Base-by-base conservation (phyloP, 108 stramenopile genomes). In the Pseudonitzschia delicatissima region DNA sequence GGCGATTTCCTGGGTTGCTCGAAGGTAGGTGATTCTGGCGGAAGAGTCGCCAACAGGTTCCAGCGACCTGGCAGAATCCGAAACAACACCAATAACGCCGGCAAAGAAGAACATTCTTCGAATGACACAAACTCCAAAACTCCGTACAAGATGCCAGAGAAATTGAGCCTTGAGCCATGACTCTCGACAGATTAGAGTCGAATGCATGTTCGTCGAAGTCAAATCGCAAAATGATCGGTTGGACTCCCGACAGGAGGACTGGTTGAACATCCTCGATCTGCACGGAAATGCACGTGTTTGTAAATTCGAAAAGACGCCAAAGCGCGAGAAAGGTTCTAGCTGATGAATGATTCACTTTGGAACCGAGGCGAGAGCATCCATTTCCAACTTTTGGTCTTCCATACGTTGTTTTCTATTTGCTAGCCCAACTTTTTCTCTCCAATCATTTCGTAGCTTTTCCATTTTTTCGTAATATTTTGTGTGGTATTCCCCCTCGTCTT, bases 211-310 rank as follows among this genome's bases (percentile, higher is more conserved):
- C 34, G 83, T 87, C 0, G 93, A 94, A 63, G 93, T 94, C 0
- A 94, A 94, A 67, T 88, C 87, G 44, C 68, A 62, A 15, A 90
- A 90, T 66, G 93, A 94, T 78, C 78, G 84, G 32, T 64, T 94
- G 6, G 88, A 90, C 71, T 57, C 73, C 0, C 70, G 93, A 49
- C 93, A 94, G 67, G 87, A 90, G 68, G 88, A 90, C 55, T 94
- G 93, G 93, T 69, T 94, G 25, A 90, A 87, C 62, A 78, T 94
- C 12, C 45, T 94, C 20, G 85, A 87, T 49, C 47, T 34, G 2
- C 51, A 66, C 34, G 80, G 79, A 6, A 72, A 80, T 65, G 87
- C 84, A 29, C 67, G 91, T 33, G 90, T 92, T 21, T 92, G 93
- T 76, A 95, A 92, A 61, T 94, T 92, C 64, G 53, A 44, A 44